Conservation (phyloP, 2,329 filamentous ascomycete species). For the Apiospora rasikravindrae region DNA sequence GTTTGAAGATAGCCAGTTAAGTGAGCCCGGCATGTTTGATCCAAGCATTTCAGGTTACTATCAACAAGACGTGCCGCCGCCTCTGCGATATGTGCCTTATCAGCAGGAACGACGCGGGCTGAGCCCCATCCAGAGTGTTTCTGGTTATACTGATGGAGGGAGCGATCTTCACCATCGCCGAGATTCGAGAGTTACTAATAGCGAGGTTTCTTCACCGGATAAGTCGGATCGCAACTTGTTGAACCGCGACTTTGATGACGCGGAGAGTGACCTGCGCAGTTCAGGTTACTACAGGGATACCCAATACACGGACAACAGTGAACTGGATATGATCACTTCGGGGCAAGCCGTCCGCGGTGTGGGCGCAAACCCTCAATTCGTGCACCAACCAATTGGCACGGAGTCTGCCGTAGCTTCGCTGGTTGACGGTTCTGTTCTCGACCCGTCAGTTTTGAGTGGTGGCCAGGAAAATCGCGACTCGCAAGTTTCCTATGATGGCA, state of each 20-base stretch:
- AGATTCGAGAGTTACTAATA: conserved; percentile 60
- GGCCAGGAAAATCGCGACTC: conserved; percentile 54
- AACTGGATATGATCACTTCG: conserved; percentile 64
- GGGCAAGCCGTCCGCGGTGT: conserved; percentile 74
- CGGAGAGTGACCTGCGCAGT: conserved; percentile 60
- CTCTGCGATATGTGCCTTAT: conserved; percentile 70
- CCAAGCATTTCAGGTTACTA: conserved; percentile 52
- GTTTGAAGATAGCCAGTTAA: conserved; percentile 48
- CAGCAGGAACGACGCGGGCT: conserved; percentile 72
- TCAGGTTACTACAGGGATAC: conserved; percentile 60
- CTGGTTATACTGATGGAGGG: conserved; percentile 78
- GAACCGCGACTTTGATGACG: conserved; percentile 61
- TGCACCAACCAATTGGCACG: conserved; percentile 73
- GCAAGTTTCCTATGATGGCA: conserved; percentile 37
- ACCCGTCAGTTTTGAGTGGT: conserved; percentile 70
- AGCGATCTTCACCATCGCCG: conserved; percentile 62
- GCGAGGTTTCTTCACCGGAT: conserved; percentile 65
- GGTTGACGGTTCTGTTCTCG: conserved; percentile 73
- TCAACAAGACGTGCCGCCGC: conserved; percentile 67
- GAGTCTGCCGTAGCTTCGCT: conserved; percentile 93
- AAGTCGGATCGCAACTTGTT: conserved; percentile 56
- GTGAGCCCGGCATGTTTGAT: conserved; percentile 45
- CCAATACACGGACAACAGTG: conserved; percentile 57
- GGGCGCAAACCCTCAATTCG: conserved; percentile 76
- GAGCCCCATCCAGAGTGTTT: conserved; percentile 92